Conservation (phyloP, 345 rosid genomes). For the Laguncularia racemosa region DNA sequence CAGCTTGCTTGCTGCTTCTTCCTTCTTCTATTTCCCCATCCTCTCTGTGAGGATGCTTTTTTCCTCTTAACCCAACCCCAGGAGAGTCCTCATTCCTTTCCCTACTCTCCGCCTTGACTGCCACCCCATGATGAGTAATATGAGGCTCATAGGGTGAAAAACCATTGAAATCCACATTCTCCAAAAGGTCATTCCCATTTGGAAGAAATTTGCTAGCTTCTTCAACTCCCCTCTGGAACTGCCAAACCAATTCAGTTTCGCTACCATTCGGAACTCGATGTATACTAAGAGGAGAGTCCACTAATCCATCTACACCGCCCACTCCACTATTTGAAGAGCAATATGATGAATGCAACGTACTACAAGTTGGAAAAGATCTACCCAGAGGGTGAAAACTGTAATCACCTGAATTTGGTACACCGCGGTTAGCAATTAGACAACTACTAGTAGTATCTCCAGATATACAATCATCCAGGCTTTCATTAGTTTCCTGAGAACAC, state of each 20-base stretch:
- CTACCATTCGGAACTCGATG: conserved; percentile 27
- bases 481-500: conserved; percentile 14
- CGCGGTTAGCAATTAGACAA: conserved; percentile 15
- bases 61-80: conserved; percentile 26
- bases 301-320: conserved; percentile 33
- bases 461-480: conserved; percentile 22
- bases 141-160: conserved; percentile 10
- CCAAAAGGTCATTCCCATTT: conserved; percentile 24
- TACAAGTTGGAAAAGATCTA: conserved; percentile 17
- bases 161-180: conserved; percentile 22
- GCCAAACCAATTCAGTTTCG: conserved; percentile 56
- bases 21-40: conserved; percentile 49
- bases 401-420: conserved; percentile 22
- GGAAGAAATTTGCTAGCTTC: conserved; percentile 75
- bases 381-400: conserved; percentile 20
- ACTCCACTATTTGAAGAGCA: conserved; percentile 36
- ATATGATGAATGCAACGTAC: conserved; percentile 37
- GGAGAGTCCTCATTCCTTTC: conserved; percentile 15
- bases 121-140: conserved; percentile 12
- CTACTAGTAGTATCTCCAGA: conserved; percentile 17
- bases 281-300: conserved; percentile 42
- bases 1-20: conserved; percentile 66
- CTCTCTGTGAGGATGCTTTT: conserved; percentile 43
- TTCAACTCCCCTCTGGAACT: conserved; percentile 68
- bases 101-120: conserved; percentile 29